These are phyloP conservation scores for Podospora fimiseda DNA, from an alignment of 495 filamentous ascomycete genomes.

Conservation along the genomic window DNA sequence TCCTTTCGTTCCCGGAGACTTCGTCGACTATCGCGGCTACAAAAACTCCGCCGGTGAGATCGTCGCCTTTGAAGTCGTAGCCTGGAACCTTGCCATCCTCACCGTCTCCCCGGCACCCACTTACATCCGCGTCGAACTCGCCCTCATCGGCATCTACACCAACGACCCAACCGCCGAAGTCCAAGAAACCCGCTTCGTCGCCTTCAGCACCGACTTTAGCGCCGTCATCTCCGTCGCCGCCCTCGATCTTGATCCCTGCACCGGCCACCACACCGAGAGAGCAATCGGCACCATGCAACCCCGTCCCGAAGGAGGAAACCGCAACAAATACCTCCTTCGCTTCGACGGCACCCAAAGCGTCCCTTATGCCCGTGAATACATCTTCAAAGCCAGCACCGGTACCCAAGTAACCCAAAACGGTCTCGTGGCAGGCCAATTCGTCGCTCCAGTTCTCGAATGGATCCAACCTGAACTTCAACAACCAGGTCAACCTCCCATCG, in stretches of 20 bases:
- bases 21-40: constrained; percentile 31
- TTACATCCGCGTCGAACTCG: constrained; percentile 32
- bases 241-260: constrained; percentile 38
- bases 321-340: constrained; percentile 27
- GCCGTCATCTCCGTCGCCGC: constrained; percentile 28
- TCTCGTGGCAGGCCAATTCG: constrained; percentile 33
- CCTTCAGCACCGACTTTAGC: constrained; percentile 11
- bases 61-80: constrained; percentile 26
- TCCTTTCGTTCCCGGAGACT: constrained; percentile 33
- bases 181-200: constrained; percentile 24
- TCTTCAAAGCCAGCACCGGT: constrained; percentile 19
- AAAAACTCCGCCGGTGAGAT: constrained; percentile 12
- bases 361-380: constrained; percentile 35
- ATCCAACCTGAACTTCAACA: constrained; percentile 19
- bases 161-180: constrained; percentile 25
- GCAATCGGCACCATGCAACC: constrained; percentile 9
- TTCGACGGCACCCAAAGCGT: constrained; percentile 23
- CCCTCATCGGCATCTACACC: constrained; percentile 29
- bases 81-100: constrained; percentile 31
- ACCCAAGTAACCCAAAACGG: constrained; percentile 29
- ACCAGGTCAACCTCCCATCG: constrained; percentile 12
- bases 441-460: constrained; percentile 37
- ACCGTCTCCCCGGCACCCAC: constrained; percentile 22
- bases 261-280: constrained; percentile 28
- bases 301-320: constrained; percentile 21